Evolutionary conservation across 345 rosid species (phyloP).

Genomic region (Acer negundo): DNA sequence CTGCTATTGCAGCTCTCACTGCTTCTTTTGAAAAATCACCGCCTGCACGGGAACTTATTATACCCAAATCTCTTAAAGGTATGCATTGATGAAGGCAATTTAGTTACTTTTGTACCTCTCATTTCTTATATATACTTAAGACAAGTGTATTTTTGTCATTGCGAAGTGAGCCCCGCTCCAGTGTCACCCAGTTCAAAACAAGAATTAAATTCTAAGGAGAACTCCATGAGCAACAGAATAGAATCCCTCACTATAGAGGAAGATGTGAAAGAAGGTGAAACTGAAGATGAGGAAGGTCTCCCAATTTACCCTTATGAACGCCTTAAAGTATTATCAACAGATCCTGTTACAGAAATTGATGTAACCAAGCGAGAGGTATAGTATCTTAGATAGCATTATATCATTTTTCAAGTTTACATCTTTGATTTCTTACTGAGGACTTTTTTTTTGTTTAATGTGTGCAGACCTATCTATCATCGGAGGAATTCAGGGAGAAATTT

Average conservation of each 20-base stretch:
- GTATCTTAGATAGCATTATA: background rate
- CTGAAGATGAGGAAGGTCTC: constrained; percentile 93
- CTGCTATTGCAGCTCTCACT: constrained; percentile 71
- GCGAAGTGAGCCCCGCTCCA: constrained; percentile 57
- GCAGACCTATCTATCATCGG: constrained; percentile 77
- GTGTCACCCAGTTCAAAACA: constrained; percentile 48
- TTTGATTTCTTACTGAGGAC: constrained; percentile 6
- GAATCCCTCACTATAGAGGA: constrained; percentile 86
- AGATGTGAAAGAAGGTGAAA: constrained; percentile 87
- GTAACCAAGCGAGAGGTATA: constrained; percentile 94
- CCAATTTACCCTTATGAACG: constrained; percentile 79
- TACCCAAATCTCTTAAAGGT: constrained; percentile 82
- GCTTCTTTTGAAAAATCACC: constrained; percentile 65
- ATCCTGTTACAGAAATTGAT: constrained; percentile 80
- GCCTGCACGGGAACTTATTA: constrained; percentile 64
- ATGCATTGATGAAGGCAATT: constrained; percentile 11
- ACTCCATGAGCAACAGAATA: constrained; percentile 66
- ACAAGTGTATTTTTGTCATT: constrained; percentile 21
- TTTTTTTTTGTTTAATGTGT: constrained; percentile 14
- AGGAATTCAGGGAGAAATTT: constrained; percentile 87
- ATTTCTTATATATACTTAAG: background rate
- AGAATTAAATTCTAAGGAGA: constrained; percentile 60
- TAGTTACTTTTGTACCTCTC: background rate
- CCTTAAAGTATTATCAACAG: constrained; percentile 61
- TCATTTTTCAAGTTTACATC: background rate